These are phyloP conservation scores for Mycena vulgaris DNA, from an alignment of 768 basidiomycete genomes.

Conservation along the genomic window DNA sequence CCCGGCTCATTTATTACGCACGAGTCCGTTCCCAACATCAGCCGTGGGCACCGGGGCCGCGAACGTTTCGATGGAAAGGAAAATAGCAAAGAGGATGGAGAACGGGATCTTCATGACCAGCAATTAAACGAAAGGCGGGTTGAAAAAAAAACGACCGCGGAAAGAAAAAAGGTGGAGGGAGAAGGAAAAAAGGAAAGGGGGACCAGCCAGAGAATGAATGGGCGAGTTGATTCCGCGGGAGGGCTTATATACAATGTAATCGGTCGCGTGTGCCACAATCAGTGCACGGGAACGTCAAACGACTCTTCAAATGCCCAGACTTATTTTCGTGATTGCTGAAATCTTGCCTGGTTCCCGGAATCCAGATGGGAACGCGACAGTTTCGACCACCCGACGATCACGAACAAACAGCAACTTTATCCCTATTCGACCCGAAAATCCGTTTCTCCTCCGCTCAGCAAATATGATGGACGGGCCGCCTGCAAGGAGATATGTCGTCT, in stretches of 20 bases:
- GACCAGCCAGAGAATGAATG: conserved; percentile 22
- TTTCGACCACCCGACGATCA: too few species aligned
- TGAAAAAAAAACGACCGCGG: not conserved
- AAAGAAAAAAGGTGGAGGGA: not conserved
- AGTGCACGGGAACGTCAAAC: too few species aligned
- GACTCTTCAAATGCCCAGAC: too few species aligned
- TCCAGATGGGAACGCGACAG: too few species aligned
- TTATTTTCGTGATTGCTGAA: too few species aligned
- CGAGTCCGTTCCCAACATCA: not conserved
- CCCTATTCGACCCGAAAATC: too few species aligned
- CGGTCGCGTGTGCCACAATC: too few species aligned
- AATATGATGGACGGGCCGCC: too few species aligned
- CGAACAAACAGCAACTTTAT: too few species aligned
- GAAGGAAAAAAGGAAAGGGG: not conserved
- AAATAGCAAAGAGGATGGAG: conserved; percentile 4
- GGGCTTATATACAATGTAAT: not conserved
- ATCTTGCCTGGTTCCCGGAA: too few species aligned
- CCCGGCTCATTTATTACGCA: not conserved
- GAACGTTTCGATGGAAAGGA: conserved; percentile 12
- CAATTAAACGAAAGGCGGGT: not conserved
- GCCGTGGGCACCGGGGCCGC: conserved; percentile 17
- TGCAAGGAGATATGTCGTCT: too few species aligned
- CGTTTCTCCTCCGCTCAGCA: too few species aligned
- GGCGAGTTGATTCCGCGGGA: not conserved
- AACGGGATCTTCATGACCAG: conserved; percentile 15